Percentiles rank a stretch among this genome's conserved stretches.
These are phyloP conservation scores for Dothistroma pini DNA, from an alignment of 2,329 filamentous ascomycete species.

Conservation along the genomic window DNA sequence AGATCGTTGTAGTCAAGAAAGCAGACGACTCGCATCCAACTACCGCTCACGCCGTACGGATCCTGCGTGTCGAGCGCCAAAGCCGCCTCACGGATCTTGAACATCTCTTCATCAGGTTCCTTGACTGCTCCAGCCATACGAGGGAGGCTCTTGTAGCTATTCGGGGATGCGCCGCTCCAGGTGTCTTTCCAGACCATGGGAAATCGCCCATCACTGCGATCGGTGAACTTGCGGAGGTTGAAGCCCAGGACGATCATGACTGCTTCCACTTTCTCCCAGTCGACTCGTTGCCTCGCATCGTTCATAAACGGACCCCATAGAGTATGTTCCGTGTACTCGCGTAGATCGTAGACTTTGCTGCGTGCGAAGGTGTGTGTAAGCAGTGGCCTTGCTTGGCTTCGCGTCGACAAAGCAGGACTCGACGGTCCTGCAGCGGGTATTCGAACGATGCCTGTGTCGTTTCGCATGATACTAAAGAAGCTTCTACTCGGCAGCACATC, in stretches of 20 bases:
- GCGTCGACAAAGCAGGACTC: conserved; percentile 24
- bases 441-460: conserved; percentile 6
- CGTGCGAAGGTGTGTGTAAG: conserved; percentile 54
- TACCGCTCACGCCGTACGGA: conserved; percentile 67
- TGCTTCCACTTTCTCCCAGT: conserved; percentile 79
- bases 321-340: conserved; percentile 60
- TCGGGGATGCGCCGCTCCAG: conserved; percentile 55
- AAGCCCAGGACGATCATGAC: conserved; percentile 65
- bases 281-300: conserved; percentile 59
- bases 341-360: conserved; percentile 68
- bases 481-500: conserved; percentile 33
- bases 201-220: conserved; percentile 45
- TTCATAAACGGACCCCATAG: conserved; percentile 69
- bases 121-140: conserved; percentile 5
- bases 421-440: background rate
- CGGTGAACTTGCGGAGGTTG: conserved; percentile 54
- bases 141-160: conserved; percentile 22
- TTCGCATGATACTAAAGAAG: conserved; percentile 25
- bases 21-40: conserved; percentile 62
- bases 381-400: conserved; percentile 12
- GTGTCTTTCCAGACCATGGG: conserved; percentile 53
- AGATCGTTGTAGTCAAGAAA: conserved; percentile 66
- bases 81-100: conserved; percentile 34
- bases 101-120: conserved; percentile 22
- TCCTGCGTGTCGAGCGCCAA: conserved; percentile 54